Base-by-base conservation (phyloP, 208 protist genomes). In the Leishmania martiniquensis region DNA sequence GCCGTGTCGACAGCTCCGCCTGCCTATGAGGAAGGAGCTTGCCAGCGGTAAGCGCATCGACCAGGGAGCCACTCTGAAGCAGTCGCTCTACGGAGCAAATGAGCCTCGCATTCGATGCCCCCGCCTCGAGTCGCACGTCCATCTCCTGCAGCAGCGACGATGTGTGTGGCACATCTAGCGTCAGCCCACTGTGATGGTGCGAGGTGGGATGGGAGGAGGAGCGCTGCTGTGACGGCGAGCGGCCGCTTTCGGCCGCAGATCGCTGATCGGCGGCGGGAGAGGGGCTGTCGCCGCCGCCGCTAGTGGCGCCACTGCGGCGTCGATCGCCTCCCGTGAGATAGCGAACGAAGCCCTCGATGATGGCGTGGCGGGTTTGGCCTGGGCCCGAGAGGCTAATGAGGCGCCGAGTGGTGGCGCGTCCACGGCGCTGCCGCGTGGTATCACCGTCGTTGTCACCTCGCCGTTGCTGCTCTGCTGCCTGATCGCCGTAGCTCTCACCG, bases 101-200 rank as follows among this genome's bases (percentile, higher is more conserved):
- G 1, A 83, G 67, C 17, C n/a, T n/a, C 32, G 63, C 32, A 71
- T 83, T 83, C 22, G 74, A 78, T 45, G 79, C 67, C 9, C 73
- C 79, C 51, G 42, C 52, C 68, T 75, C 79, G 51, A 75, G 34
- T 29, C 29, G 57, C 15, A 29, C 57, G 45, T 82, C 77, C 68
- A 65, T 65, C 76, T 90, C 67, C 29, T 71, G 75, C 29, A 94
- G 81, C 45, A 94, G 59, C 4, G 83, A 69, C 4, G 78, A 87
- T 4, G 86, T 87, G 78, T 93, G 87, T 13, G 89, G 87, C 10
- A 93, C 82, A 49, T 93, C 89, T 3, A 93, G 77, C 29, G 80
- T 86, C 9, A 93, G 62, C 7, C 85, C 87, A 45, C 81, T 80
- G n/a, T 74, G 76, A 17, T 77, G 74, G 10, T 63, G n/a, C 3